Base-by-base conservation (phyloP, 106 monocot species). In the Vanilla planifolia region DNA sequence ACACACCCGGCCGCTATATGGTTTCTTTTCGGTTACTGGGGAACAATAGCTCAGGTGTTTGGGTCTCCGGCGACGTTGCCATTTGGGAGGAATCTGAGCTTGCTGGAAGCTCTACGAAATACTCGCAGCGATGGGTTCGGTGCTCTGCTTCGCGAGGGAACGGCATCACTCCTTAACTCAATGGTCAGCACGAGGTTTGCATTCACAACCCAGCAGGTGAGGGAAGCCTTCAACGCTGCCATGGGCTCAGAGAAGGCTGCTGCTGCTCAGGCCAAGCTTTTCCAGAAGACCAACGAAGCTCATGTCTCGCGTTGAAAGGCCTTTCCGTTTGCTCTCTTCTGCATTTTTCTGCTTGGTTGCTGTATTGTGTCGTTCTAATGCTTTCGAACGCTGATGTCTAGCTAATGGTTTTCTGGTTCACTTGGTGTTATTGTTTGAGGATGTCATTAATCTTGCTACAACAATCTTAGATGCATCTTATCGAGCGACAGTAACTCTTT, bases 271-370 rank as follows among this genome's bases (percentile, higher is more conserved):
- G 70, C 52, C 23, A 48, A 35, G 16, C 10, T 70, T 14, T 70
- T 70, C 37, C 61, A 70, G 61, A 37, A 52, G n/a, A 62, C 70
- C 13, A 70, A 70, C 14, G 70, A 70, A 15, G 70, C 61, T 6
- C 50, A 32, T 28, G 15, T 70, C n/a, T 62, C 61, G 60, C 51
- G 43, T 29, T 61, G n/a, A 53, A 16, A 10, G 9, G n/a, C 0
- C 5, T 24, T 24, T 25, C 3, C n/a, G n/a, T n/a, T n/a, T 48
- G 4, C 9, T 48, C 48, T 48, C 13, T 40, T 40, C 13, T 1
- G 13, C 39, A 40, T 40, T 40, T 13, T 13, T 40, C 39, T 13
- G 13, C 2, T 40, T 13, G n/a, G n/a, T n/a, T n/a, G n/a, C n/a
- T n/a, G n/a, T n/a, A n/a, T n/a, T n/a, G n/a, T n/a, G n/a, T n/a